Percentiles rank a stretch among this genome's conserved stretches.
Evolutionary conservation across 2,329 filamentous ascomycete genomes (phyloP).

Genomic region (Alternaria sp.): DNA sequence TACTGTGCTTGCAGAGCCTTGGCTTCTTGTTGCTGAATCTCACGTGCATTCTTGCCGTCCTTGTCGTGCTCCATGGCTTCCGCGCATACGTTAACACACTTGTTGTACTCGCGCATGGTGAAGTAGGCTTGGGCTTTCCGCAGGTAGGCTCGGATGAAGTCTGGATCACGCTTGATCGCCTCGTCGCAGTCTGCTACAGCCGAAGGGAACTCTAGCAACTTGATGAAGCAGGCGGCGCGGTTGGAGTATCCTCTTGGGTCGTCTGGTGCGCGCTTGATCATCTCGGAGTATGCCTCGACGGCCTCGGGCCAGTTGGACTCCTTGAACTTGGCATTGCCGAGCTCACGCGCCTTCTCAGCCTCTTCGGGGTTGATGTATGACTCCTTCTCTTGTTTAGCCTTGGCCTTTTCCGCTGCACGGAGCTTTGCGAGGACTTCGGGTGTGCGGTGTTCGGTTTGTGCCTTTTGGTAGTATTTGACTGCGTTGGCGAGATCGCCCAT

Average conservation of each 20-base stretch:
- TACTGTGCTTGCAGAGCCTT: slow-evolving; percentile 94
- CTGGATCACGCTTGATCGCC: slow-evolving; percentile 87
- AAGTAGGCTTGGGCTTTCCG: slow-evolving; percentile 95
- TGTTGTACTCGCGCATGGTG: slow-evolving; percentile 98
- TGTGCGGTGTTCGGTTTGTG: slow-evolving; percentile 94
- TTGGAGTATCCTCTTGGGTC: slow-evolving; percentile 97
- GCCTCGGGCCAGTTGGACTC: slow-evolving; percentile 93
- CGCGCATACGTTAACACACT: slow-evolving; percentile 86
- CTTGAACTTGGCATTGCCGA: slow-evolving; percentile 97
- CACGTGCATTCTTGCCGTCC: slow-evolving; percentile 80
- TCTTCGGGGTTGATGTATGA: slow-evolving; percentile 90
- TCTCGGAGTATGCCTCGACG: slow-evolving; percentile 92
- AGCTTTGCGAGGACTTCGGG: slow-evolving; percentile 94
- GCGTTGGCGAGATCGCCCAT: slow-evolving; percentile 79
- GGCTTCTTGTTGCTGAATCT: slow-evolving; percentile 93
- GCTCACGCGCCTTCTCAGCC: slow-evolving; percentile 92
- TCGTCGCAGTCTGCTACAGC: slow-evolving; percentile 91
- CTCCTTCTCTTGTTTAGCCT: slow-evolving; percentile 74
- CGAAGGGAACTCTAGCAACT: slow-evolving; percentile 92
- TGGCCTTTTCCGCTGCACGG: slow-evolving; percentile 84
- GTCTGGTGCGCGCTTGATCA: slow-evolving; percentile 93
- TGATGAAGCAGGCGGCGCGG: slow-evolving; percentile 94
- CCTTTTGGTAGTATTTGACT: slow-evolving; percentile 89
- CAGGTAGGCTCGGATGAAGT: slow-evolving; percentile 95
- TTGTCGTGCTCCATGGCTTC: slow-evolving; percentile 80